Evolutionary conservation across 2,329 filamentous ascomycete species (phyloP).

Genomic region (Fusarium xyrophilum): DNA sequence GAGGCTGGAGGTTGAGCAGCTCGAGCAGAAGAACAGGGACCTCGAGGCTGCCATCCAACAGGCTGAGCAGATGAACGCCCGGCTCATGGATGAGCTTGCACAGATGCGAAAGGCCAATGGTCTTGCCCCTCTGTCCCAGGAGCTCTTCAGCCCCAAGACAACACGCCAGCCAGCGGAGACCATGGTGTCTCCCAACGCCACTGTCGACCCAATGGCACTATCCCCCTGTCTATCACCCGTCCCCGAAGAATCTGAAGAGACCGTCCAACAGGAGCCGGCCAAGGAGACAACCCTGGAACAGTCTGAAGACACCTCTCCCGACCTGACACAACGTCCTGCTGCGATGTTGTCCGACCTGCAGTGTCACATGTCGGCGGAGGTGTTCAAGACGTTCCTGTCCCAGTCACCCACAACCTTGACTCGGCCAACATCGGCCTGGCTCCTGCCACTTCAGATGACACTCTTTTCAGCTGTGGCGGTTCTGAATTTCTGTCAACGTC

Average conservation of each 20-base stretch:
- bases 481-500: conserved; percentile 71
- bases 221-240: conserved; percentile 64
- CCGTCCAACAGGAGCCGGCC: conserved; percentile 41
- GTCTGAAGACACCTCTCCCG: conserved; percentile 64
- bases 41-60: conserved; percentile 69
- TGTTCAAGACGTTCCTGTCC: conserved; percentile 56
- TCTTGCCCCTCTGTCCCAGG: conserved; percentile 63
- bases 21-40: conserved; percentile 77
- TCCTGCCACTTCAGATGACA: conserved; percentile 65
- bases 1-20: conserved; percentile 83
- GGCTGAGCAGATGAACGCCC: conserved; percentile 61
- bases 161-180: conserved; percentile 51
- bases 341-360: conserved; percentile 99
- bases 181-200: conserved; percentile 52
- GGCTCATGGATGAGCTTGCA: conserved; percentile 58
- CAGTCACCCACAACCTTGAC: conserved; percentile 46
- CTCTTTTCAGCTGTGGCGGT: conserved; percentile 72
- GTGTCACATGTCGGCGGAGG: conserved; percentile 94
- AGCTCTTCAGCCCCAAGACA: conserved; percentile 62
- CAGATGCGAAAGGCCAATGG: conserved; percentile 56
- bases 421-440: conserved; percentile 52
- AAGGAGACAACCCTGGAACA: conserved; percentile 38
- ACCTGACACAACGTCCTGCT: conserved; percentile 99
- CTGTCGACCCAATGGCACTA: conserved; percentile 67
- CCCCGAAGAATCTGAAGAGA: conserved; percentile 50